These are phyloP conservation scores for Bolboschoenoplectus hybrid DNA, from an alignment of 202 grass and related monocot genomes.

Conservation along the genomic window DNA sequence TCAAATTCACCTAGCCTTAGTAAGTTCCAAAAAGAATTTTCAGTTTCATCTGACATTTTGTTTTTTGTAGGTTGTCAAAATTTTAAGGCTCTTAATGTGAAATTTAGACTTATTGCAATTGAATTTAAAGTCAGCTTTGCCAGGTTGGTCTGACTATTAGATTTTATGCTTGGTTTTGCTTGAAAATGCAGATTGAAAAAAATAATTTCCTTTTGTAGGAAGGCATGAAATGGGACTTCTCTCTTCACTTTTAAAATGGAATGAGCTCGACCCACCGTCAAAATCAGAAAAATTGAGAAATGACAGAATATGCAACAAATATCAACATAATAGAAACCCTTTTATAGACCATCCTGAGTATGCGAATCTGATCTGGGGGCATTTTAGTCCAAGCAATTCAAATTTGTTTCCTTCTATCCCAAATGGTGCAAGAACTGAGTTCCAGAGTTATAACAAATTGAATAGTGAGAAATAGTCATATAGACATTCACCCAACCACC, in stretches of 20 bases:
- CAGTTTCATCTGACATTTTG: background rate
- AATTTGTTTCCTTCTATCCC: background rate
- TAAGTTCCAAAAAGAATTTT: constrained; percentile 44
- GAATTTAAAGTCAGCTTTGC: background rate
- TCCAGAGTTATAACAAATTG: background rate
- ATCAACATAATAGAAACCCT: constrained; percentile 83
- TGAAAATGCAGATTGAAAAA: background rate
- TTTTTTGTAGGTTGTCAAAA: background rate
- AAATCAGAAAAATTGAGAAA: constrained; percentile 62
- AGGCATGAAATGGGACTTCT: constrained; percentile 70
- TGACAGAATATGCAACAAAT: constrained; percentile 60
- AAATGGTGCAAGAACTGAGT: background rate
- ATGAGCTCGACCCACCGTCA: constrained; percentile 73
- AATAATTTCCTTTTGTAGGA: constrained; percentile 29
- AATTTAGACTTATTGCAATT: background rate
- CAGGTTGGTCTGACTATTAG: background rate
- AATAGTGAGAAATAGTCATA: constrained; percentile 43
- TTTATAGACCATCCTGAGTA: constrained; percentile 79
- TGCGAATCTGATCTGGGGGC: constrained; percentile 66
- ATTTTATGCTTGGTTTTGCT: constrained; percentile 5
- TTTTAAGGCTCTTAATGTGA: background rate
- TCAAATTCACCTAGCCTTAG: constrained; percentile 69
- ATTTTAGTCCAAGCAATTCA: constrained; percentile 34
- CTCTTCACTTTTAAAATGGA: constrained; percentile 64
- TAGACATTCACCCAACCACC: background rate